Evolutionary conservation across 352 stramenopile genomes (phyloP).

Genomic region (Globisporangium nodosum): DNA sequence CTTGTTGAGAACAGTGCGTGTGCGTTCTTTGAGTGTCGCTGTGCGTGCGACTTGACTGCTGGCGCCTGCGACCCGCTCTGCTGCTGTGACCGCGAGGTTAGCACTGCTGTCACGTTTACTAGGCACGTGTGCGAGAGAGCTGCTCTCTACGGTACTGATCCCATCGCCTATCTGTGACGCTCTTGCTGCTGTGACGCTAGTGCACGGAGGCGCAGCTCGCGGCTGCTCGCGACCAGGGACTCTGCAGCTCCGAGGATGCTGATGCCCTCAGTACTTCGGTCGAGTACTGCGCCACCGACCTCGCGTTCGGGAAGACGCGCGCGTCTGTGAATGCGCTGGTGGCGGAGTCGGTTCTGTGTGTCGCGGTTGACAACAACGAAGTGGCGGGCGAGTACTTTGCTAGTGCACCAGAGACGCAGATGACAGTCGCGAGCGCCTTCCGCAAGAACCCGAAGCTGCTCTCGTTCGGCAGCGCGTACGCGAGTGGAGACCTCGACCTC

Average conservation of each 20-base stretch:
- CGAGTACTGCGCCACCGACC: conserved; percentile 39
- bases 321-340: conserved; percentile 25
- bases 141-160: too few species aligned
- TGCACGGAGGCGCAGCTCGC: conserved; percentile 24
- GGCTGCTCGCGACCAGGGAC: conserved; percentile 9
- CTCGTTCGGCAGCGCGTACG: conserved; percentile 17
- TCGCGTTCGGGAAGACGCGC: conserved; percentile 20
- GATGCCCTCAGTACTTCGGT: conserved; percentile 7
- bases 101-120: neutral
- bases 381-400: conserved; percentile 31
- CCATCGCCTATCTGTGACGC: too few species aligned
- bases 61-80: conserved; percentile 38
- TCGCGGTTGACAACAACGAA: conserved; percentile 46
- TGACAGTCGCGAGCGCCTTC: conserved; percentile 31
- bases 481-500: neutral
- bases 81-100: conserved; percentile 42
- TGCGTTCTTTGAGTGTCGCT: conserved; percentile 35
- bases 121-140: neutral
- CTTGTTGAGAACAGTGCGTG: conserved; percentile 10
- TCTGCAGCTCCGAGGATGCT: conserved; percentile 16
- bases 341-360: conserved; percentile 41
- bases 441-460: conserved; percentile 29
- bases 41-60: conserved; percentile 40
- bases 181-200: conserved; percentile 7
- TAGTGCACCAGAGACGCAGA: conserved; percentile 18